Evolutionary conservation across 768 basidiomycete species (phyloP).

Genomic region (Zangia roseola): DNA sequence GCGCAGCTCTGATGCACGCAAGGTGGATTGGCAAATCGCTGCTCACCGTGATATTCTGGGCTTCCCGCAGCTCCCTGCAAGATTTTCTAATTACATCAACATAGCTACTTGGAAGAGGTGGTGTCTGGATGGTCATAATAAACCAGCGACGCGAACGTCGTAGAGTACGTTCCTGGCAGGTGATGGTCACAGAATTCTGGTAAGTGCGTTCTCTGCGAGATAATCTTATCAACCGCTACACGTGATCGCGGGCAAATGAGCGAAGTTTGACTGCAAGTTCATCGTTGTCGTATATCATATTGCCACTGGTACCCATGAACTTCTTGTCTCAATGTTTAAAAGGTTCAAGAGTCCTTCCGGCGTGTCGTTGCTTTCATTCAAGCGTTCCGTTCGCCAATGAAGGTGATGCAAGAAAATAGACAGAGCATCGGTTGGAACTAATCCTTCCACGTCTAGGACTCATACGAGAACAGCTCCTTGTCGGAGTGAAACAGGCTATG

Average conservation of each 20-base stretch:
- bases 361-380: constrained; percentile 12
- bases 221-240: constrained; percentile 11
- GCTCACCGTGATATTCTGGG: constrained; percentile 54
- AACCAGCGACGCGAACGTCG: background rate
- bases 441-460: constrained; percentile 39
- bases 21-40: background rate
- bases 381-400: constrained; percentile 12
- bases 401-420: no score
- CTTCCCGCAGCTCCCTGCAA: constrained; percentile 45
- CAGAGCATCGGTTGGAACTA: no score
- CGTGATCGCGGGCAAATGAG: constrained; percentile 16
- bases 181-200: no score
- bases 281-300: no score
- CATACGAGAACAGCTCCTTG: constrained; percentile 48
- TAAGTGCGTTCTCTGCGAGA: no score
- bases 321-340: constrained; percentile 11
- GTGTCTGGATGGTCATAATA: constrained; percentile 26
- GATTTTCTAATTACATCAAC: constrained; percentile 54
- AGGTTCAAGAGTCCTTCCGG: constrained; percentile 1
- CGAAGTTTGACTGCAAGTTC: background rate
- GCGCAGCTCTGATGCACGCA: constrained; percentile 2
- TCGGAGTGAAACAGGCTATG: constrained; percentile 63
- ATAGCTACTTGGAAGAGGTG: constrained; percentile 47
- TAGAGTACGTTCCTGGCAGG: background rate
- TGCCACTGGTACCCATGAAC: constrained; percentile 15